phyloP scores from a whole-genome alignment of 2,329 filamentous ascomycete genomes.

The Leptographium wingfieldii region DNA sequence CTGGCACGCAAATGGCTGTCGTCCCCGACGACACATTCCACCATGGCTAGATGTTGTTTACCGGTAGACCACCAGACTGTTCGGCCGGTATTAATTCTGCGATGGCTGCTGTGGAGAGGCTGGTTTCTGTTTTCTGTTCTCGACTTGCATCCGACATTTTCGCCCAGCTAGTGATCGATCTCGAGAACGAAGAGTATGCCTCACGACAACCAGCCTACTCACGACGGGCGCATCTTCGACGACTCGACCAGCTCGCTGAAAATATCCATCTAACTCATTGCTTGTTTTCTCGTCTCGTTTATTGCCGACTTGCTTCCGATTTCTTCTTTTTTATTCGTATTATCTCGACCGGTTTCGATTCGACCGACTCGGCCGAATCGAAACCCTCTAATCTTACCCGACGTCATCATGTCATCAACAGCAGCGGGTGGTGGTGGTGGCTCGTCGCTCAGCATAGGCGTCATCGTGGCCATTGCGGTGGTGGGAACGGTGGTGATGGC shows the following conservation, averaged over 20 bases:
- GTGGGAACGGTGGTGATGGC: slow-evolving; percentile 34
- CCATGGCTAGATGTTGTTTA: not conserved
- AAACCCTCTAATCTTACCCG: not conserved
- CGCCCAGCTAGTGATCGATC: not conserved
- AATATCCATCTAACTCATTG: not conserved
- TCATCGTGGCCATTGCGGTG: slow-evolving; percentile 31
- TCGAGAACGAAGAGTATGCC: not conserved
- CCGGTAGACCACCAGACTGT: not conserved
- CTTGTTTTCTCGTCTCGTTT: not conserved
- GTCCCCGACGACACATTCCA: slow-evolving; percentile 18
- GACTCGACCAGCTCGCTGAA: not conserved
- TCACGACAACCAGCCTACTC: not conserved
- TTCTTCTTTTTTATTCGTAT: not conserved
- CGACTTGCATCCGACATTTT: not conserved
- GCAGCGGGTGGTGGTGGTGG: not conserved
- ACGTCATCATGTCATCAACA: not conserved
- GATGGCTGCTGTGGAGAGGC: not conserved
- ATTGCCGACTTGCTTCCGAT: not conserved
- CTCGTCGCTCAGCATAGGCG: slow-evolving; percentile 17
- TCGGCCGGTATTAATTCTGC: not conserved
- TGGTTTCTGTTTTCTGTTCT: slow-evolving; percentile 1
- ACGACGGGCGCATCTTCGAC: not conserved
- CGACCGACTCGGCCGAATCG: not conserved
- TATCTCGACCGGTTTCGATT: no score
- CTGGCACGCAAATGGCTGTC: slow-evolving; percentile 9